Percentiles rank a stretch among this genome's conserved stretches.
Conservation (phyloP, 352 stramenopile species). For the Phytophthora tubulina region DNA sequence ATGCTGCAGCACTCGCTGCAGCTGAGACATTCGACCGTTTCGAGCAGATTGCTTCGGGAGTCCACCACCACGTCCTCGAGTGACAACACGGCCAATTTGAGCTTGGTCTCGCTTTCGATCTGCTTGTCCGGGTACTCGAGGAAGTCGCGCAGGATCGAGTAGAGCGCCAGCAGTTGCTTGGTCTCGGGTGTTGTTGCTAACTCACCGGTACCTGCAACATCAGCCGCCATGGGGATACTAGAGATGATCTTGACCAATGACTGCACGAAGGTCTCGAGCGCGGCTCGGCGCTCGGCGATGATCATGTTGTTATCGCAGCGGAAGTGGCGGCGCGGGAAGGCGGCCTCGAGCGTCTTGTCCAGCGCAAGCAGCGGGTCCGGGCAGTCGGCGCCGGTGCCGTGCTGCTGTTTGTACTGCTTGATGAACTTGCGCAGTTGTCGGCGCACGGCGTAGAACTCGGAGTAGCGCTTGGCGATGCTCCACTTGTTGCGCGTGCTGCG, state of each 20-base stretch:
- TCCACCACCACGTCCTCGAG: conserved; percentile 87
- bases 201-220: conserved; percentile 14
- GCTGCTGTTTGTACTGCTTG: conserved; percentile 69
- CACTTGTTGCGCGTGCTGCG: conserved; percentile 87
- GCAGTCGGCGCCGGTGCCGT: conserved; percentile 14
- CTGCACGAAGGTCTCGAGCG: conserved; percentile 84
- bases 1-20: conserved; percentile 87
- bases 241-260: conserved; percentile 85
- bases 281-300: conserved; percentile 72
- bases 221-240: conserved; percentile 67
- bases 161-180: conserved; percentile 67
- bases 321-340: conserved; percentile 81
- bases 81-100: conserved; percentile 83
- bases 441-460: conserved; percentile 82
- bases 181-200: conserved; percentile 31
- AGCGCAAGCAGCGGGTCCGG: conserved; percentile 53
- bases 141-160: conserved; percentile 83
- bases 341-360: conserved; percentile 55
- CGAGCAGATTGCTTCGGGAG: conserved; percentile 70
- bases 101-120: conserved; percentile 86
- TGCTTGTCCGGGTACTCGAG: conserved; percentile 88
- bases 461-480: conserved; percentile 90
- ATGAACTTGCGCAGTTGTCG: conserved; percentile 70
- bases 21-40: conserved; percentile 50
- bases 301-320: conserved; percentile 78